phyloP scores from a whole-genome alignment of 2,329 filamentous ascomycete species.

The Colletotrichum trifolii region DNA sequence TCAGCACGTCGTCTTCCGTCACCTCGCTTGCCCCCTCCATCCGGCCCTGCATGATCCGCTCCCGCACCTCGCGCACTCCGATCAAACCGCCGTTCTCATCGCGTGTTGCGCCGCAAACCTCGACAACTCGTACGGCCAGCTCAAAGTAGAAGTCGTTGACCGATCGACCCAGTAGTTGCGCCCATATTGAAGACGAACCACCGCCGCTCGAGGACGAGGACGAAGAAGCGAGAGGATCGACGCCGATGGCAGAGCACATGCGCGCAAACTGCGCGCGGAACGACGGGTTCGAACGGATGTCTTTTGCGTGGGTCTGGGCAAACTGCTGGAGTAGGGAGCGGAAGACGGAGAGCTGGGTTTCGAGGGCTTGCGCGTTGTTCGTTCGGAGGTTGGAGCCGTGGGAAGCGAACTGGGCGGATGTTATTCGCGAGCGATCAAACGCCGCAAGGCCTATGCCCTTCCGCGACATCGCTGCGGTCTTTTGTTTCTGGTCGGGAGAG shows the following conservation, averaged over 20 bases:
- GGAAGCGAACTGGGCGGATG: slow-evolving; percentile 88
- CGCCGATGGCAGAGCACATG: slow-evolving; percentile 97
- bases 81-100: slow-evolving; percentile 94
- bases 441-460: slow-evolving; percentile 91
- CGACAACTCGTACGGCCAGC: slow-evolving; percentile 93
- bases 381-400: slow-evolving; percentile 90
- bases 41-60: slow-evolving; percentile 77
- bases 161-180: slow-evolving; percentile 87
- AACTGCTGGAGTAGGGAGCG: slow-evolving; percentile 96
- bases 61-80: slow-evolving; percentile 81
- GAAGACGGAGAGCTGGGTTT: slow-evolving; percentile 95
- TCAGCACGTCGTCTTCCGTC: slow-evolving; percentile 91
- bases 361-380: slow-evolving; percentile 84
- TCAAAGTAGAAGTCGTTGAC: slow-evolving; percentile 99
- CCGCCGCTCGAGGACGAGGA: slow-evolving; percentile 50
- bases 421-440: slow-evolving; percentile 86
- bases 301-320: slow-evolving; percentile 91
- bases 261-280: slow-evolving; percentile 98
- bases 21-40: slow-evolving; percentile 83
- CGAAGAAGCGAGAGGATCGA: slow-evolving; percentile 83
- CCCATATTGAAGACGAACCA: slow-evolving; percentile 81
- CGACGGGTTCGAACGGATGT: slow-evolving; percentile 93
- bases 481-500: not conserved
- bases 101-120: slow-evolving; percentile 87
- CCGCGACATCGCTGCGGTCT: slow-evolving; percentile 65